Percentiles rank a stretch among this genome's conserved stretches.
Conservation (phyloP, 257 asterid genomes). For the Nicotiana tabacum region DNA sequence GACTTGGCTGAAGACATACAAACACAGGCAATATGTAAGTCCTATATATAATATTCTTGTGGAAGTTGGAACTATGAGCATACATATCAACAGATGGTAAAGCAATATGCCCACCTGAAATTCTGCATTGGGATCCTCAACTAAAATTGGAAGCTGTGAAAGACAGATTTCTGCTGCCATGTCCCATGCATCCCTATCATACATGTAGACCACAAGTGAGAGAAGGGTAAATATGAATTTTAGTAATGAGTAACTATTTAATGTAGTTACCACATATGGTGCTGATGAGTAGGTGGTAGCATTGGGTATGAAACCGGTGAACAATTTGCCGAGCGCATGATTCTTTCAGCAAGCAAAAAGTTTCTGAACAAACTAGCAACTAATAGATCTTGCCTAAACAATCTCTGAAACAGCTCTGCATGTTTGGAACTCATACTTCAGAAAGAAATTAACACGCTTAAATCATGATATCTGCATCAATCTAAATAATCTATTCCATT, state of each 20-base stretch:
- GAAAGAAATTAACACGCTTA: slow-evolving; percentile 2
- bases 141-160: slow-evolving; percentile 89
- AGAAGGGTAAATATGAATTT: slow-evolving; percentile 9
- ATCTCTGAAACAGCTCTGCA: slow-evolving; percentile 87
- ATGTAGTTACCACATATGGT: slow-evolving; percentile 86
- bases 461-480: neutral
- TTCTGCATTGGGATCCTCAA: slow-evolving; percentile 89
- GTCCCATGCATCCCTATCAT: slow-evolving; percentile 98
- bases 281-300: slow-evolving; percentile 98
- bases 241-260: neutral
- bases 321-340: slow-evolving; percentile 99
- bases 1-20: slow-evolving; percentile 69
- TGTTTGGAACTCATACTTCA: slow-evolving; percentile 24
- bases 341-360: slow-evolving; percentile 95
- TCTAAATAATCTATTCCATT: slow-evolving; percentile 24
- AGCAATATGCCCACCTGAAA: slow-evolving; percentile 60
- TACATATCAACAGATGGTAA: neutral
- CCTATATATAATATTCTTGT: neutral
- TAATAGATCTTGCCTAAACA: slow-evolving; percentile 96
- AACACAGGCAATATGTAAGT: neutral
- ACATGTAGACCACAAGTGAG: slow-evolving; percentile 16
- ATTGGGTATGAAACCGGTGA: slow-evolving; percentile 88
- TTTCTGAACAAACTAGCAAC: slow-evolving; percentile 97
- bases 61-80: neutral
- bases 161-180: slow-evolving; percentile 99